A percentile compares a stretch with the other conserved stretches of the same genome.
Evolutionary conservation across 2,329 filamentous ascomycete species (phyloP).

Genomic region (Cladobotryum protrusum): DNA sequence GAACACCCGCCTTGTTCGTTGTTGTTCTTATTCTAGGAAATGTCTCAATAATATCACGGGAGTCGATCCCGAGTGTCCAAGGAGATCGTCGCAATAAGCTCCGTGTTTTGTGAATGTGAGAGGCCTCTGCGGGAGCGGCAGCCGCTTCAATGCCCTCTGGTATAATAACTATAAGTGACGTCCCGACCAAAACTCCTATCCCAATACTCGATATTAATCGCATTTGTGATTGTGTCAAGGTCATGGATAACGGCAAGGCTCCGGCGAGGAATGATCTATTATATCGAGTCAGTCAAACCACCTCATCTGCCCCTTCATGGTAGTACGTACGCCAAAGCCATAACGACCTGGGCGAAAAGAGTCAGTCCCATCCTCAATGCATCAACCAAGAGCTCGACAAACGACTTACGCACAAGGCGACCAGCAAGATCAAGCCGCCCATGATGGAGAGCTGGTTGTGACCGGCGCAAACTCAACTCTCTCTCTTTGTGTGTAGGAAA

Average conservation of each 20-base stretch:
- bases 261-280: slow-evolving; percentile 86
- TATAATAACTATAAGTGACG: slow-evolving; percentile 93
- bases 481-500: too few species aligned
- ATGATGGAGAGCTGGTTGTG: slow-evolving; percentile 9
- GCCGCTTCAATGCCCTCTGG: slow-evolving; percentile 93
- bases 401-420: slow-evolving; percentile 13
- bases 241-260: slow-evolving; percentile 82
- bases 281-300: background rate
- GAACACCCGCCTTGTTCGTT: background rate
- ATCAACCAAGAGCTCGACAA: background rate
- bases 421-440: slow-evolving; percentile 11
- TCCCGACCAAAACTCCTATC: slow-evolving; percentile 89
- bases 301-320: background rate
- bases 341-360: slow-evolving; percentile 40
- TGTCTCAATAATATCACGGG: slow-evolving; percentile 20
- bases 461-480: slow-evolving; percentile 10
- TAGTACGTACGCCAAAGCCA: slow-evolving; percentile 50
- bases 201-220: slow-evolving; percentile 87
- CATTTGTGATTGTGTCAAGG: slow-evolving; percentile 78
- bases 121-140: slow-evolving; percentile 48
- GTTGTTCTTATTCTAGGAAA: slow-evolving; percentile 16
- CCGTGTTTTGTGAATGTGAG: slow-evolving; percentile 32
- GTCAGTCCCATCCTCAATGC: background rate
- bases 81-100: slow-evolving; percentile 28
- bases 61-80: slow-evolving; percentile 21